phyloP scores from a whole-genome alignment of 306 rosid species.

The Pyrus pyrifolia region DNA sequence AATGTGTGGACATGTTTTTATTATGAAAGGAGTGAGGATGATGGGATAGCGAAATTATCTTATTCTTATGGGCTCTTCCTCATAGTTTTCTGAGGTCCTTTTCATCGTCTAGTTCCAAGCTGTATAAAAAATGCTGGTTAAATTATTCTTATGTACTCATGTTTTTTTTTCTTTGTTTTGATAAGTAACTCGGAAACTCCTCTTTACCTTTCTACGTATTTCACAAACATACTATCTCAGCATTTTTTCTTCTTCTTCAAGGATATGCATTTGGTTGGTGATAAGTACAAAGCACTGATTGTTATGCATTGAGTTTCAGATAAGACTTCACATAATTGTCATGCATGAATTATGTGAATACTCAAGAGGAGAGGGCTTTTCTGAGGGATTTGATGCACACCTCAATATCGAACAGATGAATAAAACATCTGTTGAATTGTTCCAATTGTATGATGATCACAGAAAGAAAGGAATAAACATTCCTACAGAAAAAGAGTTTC shows the following conservation, averaged over 20 bases:
- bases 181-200: background rate
- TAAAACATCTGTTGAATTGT: constrained; percentile 93
- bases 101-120: background rate
- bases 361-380: constrained; percentile 94
- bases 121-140: background rate
- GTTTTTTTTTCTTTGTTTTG: background rate
- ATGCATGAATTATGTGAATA: constrained; percentile 97
- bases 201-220: background rate
- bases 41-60: background rate
- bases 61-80: background rate
- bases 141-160: background rate
- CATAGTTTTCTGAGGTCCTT: background rate
- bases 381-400: constrained; percentile 99
- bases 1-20: background rate
- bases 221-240: background rate
- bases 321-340: constrained; percentile 85
- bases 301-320: constrained; percentile 48
- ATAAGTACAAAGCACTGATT: constrained; percentile 17
- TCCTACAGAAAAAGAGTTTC: constrained; percentile 79
- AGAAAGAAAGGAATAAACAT: constrained; percentile 80
- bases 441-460: constrained; percentile 95
- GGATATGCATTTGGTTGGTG: constrained; percentile 15
- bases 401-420: constrained; percentile 99
- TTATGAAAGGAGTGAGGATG: background rate
- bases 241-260: background rate